Conservation (phyloP, 371 early-diverging fungal genomes). For the Haplosporangium sp. region DNA sequence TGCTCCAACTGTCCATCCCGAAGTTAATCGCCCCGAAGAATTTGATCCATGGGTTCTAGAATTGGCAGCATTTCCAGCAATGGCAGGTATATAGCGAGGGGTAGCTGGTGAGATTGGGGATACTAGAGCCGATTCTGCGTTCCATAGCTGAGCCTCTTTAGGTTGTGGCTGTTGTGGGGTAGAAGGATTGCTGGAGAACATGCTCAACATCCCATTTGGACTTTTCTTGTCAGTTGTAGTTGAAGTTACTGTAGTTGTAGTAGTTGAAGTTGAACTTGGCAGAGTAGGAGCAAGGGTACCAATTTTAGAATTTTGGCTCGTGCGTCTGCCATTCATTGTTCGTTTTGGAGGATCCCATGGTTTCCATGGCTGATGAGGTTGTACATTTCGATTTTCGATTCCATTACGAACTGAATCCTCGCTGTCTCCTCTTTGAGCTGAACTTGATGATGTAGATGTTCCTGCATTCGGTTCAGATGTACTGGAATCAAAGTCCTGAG, state of each 20-base stretch:
- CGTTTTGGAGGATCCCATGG: conserved; percentile 33
- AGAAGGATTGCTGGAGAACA: conserved; percentile 19
- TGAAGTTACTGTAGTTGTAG: conserved; percentile 4
- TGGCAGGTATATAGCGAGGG: conserved; percentile 44
- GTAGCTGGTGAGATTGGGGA: conserved; percentile 38
- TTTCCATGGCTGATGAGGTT: conserved; percentile 31
- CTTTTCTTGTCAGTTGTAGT: conserved; percentile 6
- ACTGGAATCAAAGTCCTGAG: conserved; percentile 15
- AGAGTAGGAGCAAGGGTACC: not conserved
- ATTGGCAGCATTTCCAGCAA: conserved; percentile 28
- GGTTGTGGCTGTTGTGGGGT: conserved; percentile 25
- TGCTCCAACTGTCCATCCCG: conserved; percentile 8
- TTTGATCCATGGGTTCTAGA: not conserved
- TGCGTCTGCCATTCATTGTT: not conserved
- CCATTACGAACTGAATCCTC: conserved; percentile 4
- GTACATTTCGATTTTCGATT: conserved; percentile 3
- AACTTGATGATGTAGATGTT: not conserved
- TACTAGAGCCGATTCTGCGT: conserved; percentile 20
- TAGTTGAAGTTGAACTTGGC: conserved; percentile 3
- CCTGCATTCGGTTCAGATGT: not conserved
- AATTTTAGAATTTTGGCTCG: not conserved
- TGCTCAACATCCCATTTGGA: conserved; percentile 22
- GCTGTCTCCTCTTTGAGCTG: not conserved
- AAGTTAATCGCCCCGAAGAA: not conserved
- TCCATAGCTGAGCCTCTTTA: conserved; percentile 46